Evolutionary conservation across 2,329 filamentous ascomycete genomes (phyloP), one percentile per base, ranked within the genome.

Genomic region (Apiospora sp.): DNA sequence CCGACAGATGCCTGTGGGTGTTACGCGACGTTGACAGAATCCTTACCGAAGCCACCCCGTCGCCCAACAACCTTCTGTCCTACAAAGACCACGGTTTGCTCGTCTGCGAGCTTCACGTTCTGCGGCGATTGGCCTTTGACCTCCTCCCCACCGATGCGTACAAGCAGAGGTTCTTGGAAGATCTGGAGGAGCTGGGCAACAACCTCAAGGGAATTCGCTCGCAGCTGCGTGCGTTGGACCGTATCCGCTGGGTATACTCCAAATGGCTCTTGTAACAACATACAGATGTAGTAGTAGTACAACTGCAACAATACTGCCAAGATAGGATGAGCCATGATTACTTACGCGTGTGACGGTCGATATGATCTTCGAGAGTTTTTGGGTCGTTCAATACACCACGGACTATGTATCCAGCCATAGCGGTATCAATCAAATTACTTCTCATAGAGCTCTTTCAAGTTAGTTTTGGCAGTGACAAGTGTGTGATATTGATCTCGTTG

Each of bases 11-110:
- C 74, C 85, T 96, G 48, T 90, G 95, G 73, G 91, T 96, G 49
- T 86, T 98, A 75, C 91, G 95, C 74, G 97, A 96, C 81, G 94
- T 98, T 76, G 94, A 98, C 82, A 93, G 95, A 69, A 92, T 94
- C 74, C 85, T 95, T 68, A 91, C 90, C 14, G 88, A 90, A 75
- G 91, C 92, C 4, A 87, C 87, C n/a, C 90, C 92, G 0, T 92
- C 91, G 13, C 88, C 93, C 73, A 92, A 92, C 79, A 94, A 87
- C 68, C 89, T 96, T 74, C 86, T 98, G 68, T 92, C 92, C 1
- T 98, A 98, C 86, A 97, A 96, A 82, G 95, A 98, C 77, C 94
- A 98, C 77, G 96, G 96, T 1, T 85, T 98, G 73, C 85, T 99
- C 58, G 87, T 99, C 5, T 97, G 94, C 81, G 96, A 99, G 81